Conservation (phyloP, 1,284 basidiomycete genomes). For the Entoloma clypeatum region DNA sequence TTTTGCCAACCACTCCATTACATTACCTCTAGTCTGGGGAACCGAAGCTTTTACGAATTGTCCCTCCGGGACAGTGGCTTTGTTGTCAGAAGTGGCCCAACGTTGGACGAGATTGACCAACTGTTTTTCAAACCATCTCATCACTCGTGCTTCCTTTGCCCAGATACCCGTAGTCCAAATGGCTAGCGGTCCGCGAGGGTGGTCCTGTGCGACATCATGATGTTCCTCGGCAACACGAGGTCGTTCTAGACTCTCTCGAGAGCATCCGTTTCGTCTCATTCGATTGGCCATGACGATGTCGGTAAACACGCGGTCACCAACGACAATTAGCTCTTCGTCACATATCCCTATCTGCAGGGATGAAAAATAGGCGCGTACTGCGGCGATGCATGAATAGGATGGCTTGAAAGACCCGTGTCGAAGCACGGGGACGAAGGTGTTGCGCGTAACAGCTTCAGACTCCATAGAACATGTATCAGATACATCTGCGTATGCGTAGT, state of each 20-base stretch:
- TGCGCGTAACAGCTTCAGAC: conserved; percentile 82
- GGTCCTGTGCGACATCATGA: conserved; percentile 9
- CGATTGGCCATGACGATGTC: conserved; percentile 87
- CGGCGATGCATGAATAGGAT: conserved; percentile 64
- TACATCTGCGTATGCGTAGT: conserved; percentile 1
- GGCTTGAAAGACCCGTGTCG: conserved; percentile 78
- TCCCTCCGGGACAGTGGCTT: conserved; percentile 4
- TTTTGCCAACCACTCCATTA: conserved; percentile 11
- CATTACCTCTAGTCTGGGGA: no score
- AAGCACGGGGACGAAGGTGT: conserved; percentile 81
- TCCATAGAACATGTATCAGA: conserved; percentile 28
- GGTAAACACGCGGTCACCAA: conserved; percentile 91
- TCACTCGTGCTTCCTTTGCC: conserved; percentile 54
- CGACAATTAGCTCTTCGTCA: conserved; percentile 67
- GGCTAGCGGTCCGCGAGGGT: conserved; percentile 47
- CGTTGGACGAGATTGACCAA: conserved; percentile 44
- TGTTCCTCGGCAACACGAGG: conserved; percentile 18
- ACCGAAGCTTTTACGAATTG: conserved; percentile 2
- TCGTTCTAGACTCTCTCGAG: conserved; percentile 13
- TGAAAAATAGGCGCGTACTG: conserved; percentile 64
- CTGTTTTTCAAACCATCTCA: conserved; percentile 56
- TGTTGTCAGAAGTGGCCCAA: conserved; percentile 30
- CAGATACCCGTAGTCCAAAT: conserved; percentile 70
- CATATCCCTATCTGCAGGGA: conserved; percentile 48
- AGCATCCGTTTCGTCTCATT: conserved; percentile 37